Base-by-base conservation (phyloP, 192 early-diverging fungal species). In the Coemansia sp. region DNA sequence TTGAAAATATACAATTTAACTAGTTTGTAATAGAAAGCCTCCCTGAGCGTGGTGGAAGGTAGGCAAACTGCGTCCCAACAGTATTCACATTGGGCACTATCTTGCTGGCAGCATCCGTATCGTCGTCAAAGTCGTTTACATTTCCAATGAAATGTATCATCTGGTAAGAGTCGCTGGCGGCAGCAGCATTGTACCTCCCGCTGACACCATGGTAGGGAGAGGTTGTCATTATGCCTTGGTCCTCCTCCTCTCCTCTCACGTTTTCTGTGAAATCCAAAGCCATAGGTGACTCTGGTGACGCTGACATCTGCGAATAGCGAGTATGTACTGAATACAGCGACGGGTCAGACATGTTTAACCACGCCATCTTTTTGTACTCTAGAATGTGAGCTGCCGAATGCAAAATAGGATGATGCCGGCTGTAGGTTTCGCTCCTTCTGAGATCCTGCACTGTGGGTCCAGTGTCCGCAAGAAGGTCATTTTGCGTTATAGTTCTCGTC, bases 1-100 rank as follows among this genome's bases (percentile, higher is more conserved):
- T 34, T 41, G 38, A 4, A 41, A 15, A 41, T 13, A 17, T 48
- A 48, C 10, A 48, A 41, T 37, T 34, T 41, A 34, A 15, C 36
- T 50, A 61, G 40, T 79, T 79, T 52, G 67, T 64, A 23, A 79
- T 61, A 5, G 70, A 31, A 20, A 79, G 52, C 15, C 40, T 67
- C 15, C 57, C 47, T 27, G 76, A 66, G 48, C 76, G 76, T 7
- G 76, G 76, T 8, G 76, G 76, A 25, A 79, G 59, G 45, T 79
- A 79, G 13, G 76, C 76, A 29, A 64, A 30, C 53, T 79, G 76
- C 11, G 17, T 36, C 38, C 62, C 56, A 13, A 55, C 29, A 2
- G 55, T 41, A 17, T 55, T 28, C 0, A 70, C 56, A 29, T 30
- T 48, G 33, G 76, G 67, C 10, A 66, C 63, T 48, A 68, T 45